These are phyloP conservation scores for Senna siamea DNA, from an alignment of 306 rosid genomes.

Conservation along the genomic window DNA sequence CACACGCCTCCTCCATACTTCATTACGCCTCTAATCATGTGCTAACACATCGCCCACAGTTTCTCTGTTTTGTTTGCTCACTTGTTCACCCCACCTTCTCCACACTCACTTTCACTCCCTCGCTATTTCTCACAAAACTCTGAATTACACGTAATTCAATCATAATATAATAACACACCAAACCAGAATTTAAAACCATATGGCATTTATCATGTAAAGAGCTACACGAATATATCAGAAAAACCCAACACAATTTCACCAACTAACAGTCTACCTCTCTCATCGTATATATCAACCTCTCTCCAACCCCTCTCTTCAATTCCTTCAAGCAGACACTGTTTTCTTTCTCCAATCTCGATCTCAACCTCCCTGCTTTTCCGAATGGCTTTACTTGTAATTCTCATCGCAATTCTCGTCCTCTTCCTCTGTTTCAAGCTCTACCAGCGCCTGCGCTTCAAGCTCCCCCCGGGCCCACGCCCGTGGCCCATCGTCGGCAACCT, in stretches of 20 bases:
- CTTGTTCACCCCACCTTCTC: neutral
- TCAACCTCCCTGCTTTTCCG: rapidly evolving
- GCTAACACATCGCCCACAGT: too few relatives aligned
- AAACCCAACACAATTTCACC: conserved; percentile 48
- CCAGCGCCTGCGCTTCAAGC: conserved; percentile 64
- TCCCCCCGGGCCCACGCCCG: conserved; percentile 83
- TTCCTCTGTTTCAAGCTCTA: conserved; percentile 49
- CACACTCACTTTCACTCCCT: too few relatives aligned
- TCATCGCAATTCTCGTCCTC: conserved; percentile 38
- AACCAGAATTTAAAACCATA: too few relatives aligned
- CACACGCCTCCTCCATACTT: too few relatives aligned
- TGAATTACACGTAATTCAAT: too few relatives aligned
- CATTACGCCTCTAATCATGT: too few relatives aligned
- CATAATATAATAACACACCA: too few relatives aligned
- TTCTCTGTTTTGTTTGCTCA: neutral
- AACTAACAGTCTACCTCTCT: conserved; percentile 49
- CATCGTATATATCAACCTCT: conserved; percentile 25
- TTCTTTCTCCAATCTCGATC: neutral
- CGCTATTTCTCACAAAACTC: too few relatives aligned
- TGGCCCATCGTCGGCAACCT: conserved; percentile 92
- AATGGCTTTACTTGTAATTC: conserved; percentile 41
- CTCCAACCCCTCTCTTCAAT: too few relatives aligned
- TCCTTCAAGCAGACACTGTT: too few relatives aligned
- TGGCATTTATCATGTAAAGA: neutral
- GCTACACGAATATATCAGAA: too few relatives aligned